phyloP scores from a whole-genome alignment of 2,329 filamentous ascomycete species.

The Alternaria incomplexa region DNA sequence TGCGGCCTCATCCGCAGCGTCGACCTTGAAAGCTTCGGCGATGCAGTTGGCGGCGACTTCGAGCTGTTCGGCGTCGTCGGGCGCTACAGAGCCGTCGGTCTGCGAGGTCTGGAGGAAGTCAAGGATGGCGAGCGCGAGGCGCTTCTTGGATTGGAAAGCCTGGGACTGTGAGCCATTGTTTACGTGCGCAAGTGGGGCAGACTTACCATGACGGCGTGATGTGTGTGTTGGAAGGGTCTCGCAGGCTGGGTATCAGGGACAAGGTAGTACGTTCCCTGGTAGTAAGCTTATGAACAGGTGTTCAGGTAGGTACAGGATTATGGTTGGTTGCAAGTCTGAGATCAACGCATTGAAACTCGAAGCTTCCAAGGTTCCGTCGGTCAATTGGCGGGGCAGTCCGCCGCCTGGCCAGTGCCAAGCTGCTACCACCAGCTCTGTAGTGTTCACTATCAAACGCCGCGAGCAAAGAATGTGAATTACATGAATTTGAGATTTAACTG shows the following conservation, averaged over 20 bases:
- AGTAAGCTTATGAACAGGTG: neutral
- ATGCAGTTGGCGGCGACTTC: constrained; percentile 96
- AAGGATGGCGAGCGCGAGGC: constrained; percentile 94
- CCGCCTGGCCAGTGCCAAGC: constrained; percentile 16
- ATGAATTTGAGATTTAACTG: neutral
- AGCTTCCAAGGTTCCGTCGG: constrained; percentile 30
- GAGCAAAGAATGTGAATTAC: neutral
- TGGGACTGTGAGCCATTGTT: constrained; percentile 27
- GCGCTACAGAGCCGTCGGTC: constrained; percentile 83
- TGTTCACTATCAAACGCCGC: neutral
- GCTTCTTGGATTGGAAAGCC: constrained; percentile 69
- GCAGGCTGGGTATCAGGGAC: neutral
- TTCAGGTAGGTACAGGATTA: neutral
- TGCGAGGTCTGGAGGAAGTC: constrained; percentile 88
- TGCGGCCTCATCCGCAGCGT: constrained; percentile 76
- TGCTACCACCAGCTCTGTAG: neutral
- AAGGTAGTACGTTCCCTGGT: neutral
- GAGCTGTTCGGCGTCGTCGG: constrained; percentile 91
- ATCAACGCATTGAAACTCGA: constrained; percentile 23
- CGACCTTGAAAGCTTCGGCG: constrained; percentile 92
- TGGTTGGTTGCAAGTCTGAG: constrained; percentile 9
- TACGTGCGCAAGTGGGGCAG: constrained; percentile 20
- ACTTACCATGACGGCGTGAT: constrained; percentile 38
- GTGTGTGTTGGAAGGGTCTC: constrained; percentile 1
- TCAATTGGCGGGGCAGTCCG: constrained; percentile 22